phyloP scores from a whole-genome alignment of 495 filamentous ascomycete genomes.

The Schizothecium vesticola region DNA sequence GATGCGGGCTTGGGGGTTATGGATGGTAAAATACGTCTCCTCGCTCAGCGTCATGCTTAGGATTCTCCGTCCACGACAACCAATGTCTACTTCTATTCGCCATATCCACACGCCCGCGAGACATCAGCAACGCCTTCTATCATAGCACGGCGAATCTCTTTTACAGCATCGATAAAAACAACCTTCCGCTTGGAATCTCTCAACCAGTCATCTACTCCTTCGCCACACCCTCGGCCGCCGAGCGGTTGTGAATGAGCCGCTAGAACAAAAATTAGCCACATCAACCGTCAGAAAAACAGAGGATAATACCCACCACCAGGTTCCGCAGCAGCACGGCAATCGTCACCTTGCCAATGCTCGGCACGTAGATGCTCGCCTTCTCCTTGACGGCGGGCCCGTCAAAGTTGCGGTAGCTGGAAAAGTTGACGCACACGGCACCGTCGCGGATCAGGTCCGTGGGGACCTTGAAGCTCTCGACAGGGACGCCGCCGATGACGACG shows the following conservation, averaged over 20 bases:
- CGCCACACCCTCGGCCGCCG: neutral
- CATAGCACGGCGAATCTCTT: neutral
- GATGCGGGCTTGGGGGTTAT: neutral
- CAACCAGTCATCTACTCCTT: neutral
- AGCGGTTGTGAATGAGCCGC: conserved; percentile 41
- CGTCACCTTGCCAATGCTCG: conserved; percentile 94
- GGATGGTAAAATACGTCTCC: neutral
- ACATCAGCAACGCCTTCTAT: neutral
- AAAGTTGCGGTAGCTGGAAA: conserved; percentile 96
- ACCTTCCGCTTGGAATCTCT: neutral
- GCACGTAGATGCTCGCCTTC: conserved; percentile 94
- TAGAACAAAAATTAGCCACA: conserved; percentile 6
- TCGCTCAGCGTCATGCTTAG: neutral
- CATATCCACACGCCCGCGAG: neutral
- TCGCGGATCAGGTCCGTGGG: conserved; percentile 74
- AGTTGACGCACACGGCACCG: conserved; percentile 94
- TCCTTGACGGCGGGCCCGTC: conserved; percentile 73
- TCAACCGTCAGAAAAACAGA: neutral
- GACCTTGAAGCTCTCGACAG: conserved; percentile 78
- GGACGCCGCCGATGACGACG: conserved; percentile 93
- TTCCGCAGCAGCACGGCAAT: conserved; percentile 89
- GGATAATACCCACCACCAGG: conserved; percentile 60
- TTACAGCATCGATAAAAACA: neutral
- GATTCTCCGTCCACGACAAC: neutral
- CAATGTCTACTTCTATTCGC: neutral